Percentiles rank a stretch among this genome's conserved stretches.
phyloP scores from a whole-genome alignment of 2,329 filamentous ascomycete genomes.

The Aspergillus hortae region DNA sequence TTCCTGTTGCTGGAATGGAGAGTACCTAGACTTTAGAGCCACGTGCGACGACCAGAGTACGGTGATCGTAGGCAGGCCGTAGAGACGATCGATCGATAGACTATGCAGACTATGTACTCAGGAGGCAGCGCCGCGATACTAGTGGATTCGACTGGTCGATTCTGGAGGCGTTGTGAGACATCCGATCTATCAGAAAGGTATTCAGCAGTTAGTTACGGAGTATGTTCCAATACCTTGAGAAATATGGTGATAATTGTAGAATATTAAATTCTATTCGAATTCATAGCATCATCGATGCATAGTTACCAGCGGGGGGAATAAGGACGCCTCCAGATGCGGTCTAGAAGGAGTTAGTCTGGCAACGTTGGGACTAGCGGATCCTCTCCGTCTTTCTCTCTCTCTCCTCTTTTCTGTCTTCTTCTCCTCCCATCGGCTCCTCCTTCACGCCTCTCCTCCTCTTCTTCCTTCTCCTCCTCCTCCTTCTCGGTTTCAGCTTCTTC shows the following conservation, averaged over 20 bases:
- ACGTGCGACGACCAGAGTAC: too few relatives aligned
- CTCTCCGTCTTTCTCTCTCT: constrained; percentile 7
- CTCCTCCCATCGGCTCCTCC: not conserved
- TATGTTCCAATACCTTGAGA: too few relatives aligned
- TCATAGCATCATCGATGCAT: not conserved
- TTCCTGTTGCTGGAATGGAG: too few relatives aligned
- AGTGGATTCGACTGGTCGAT: too few relatives aligned
- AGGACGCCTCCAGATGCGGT: not conserved
- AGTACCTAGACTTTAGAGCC: too few relatives aligned
- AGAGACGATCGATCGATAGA: too few relatives aligned
- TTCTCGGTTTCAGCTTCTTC: not conserved
- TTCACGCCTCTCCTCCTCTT: not conserved
- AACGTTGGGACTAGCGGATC: constrained; percentile 2
- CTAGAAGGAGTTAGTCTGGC: not conserved
- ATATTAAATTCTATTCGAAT: too few relatives aligned
- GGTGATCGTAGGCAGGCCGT: too few relatives aligned
- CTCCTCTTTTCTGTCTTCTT: constrained; percentile 6
- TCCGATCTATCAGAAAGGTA: not conserved
- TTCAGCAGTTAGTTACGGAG: too few relatives aligned
- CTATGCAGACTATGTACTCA: too few relatives aligned
- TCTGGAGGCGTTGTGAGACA: not conserved
- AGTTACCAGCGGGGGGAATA: not conserved
- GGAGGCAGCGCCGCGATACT: too few relatives aligned
- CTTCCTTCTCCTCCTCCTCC: constrained; percentile 1
- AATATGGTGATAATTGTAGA: too few relatives aligned